Conservation (phyloP, 768 basidiomycete genomes). For the Lactifluus echinatus region DNA sequence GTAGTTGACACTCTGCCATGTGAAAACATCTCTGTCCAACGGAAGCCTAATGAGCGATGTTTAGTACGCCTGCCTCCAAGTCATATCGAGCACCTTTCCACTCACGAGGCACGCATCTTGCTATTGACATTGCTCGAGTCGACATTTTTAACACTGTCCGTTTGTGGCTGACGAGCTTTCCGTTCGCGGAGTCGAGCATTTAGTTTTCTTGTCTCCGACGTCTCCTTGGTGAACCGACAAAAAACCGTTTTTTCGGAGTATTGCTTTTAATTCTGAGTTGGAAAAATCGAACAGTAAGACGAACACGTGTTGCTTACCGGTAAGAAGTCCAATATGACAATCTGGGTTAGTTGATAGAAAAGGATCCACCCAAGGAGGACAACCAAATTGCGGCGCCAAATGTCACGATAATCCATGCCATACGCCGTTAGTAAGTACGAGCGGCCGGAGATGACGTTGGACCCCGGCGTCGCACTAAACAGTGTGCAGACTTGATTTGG, state of each 20-base stretch:
- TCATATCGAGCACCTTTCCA: background rate
- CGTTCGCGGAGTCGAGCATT: slow-evolving; percentile 47
- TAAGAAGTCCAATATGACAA: slow-evolving; percentile 55
- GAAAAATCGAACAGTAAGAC: background rate
- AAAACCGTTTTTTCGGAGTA: slow-evolving; percentile 15
- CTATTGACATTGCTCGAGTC: background rate
- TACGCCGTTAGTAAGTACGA: slow-evolving; percentile 55
- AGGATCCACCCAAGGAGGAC: slow-evolving; percentile 66
- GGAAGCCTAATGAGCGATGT: background rate
- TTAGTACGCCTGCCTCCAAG: background rate
- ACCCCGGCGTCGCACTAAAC: slow-evolving; percentile 54
- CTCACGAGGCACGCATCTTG: background rate
- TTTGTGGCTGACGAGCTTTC: slow-evolving; percentile 34
- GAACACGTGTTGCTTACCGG: slow-evolving; percentile 35
- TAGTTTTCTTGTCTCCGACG: slow-evolving; percentile 41
- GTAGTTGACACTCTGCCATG: slow-evolving; percentile 77
- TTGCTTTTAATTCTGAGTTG: background rate
- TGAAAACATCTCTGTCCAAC: slow-evolving; percentile 47
- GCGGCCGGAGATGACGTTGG: slow-evolving; percentile 44
- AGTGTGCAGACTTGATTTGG: slow-evolving; percentile 75
- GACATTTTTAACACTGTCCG: slow-evolving; percentile 2
- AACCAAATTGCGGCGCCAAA: slow-evolving; percentile 63
- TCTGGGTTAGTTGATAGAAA: slow-evolving; percentile 61
- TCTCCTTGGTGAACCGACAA: slow-evolving; percentile 56
- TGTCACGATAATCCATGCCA: slow-evolving; percentile 38